A percentile compares a stretch with the other conserved stretches of the same genome.
phyloP scores from a whole-genome alignment of 1,139 yeast species.

The Kurtzmaniella natalensis region DNA sequence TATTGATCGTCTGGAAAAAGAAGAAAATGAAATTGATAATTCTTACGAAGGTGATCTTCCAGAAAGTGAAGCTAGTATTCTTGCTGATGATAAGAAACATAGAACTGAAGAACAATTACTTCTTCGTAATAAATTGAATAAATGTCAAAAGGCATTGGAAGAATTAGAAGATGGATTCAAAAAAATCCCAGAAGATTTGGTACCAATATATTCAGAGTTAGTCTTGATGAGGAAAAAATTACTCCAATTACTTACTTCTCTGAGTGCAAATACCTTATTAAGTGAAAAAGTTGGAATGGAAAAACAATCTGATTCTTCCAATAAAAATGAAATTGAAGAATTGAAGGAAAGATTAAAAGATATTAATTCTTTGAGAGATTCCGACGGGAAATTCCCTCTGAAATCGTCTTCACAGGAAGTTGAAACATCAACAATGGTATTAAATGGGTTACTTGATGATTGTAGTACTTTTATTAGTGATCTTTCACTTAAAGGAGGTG shows the following conservation, averaged over 20 bases:
- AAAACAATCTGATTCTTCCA: not conserved
- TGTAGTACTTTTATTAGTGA: conserved; percentile 74
- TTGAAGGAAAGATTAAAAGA: conserved; percentile 23
- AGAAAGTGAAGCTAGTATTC: conserved; percentile 7
- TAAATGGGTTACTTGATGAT: conserved; percentile 75
- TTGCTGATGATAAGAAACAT: conserved; percentile 18
- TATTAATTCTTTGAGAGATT: conserved; percentile 32
- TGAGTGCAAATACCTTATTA: conserved; percentile 6
- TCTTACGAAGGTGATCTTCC: conserved; percentile 11
- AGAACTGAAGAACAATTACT: conserved; percentile 54
- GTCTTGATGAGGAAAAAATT: conserved; percentile 30
- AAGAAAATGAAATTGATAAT: conserved; percentile 17
- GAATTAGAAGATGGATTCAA: conserved; percentile 51
- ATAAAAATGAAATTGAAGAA: conserved; percentile 11
- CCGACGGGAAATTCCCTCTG: conserved; percentile 30
- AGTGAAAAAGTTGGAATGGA: conserved; percentile 4
- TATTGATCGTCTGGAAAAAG: conserved; percentile 42
- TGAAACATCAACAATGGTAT: conserved; percentile 37
- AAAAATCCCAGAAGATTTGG: conserved; percentile 53
- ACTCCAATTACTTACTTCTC: conserved; percentile 15
- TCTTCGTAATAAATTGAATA: conserved; percentile 54
- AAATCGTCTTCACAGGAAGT: conserved; percentile 19
- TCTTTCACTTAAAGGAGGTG: conserved; percentile 54
- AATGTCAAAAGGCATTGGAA: conserved; percentile 51
- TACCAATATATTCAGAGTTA: conserved; percentile 46